Conservation (phyloP, 768 basidiomycete genomes). For the Agaricus sinodeliciosus region DNA sequence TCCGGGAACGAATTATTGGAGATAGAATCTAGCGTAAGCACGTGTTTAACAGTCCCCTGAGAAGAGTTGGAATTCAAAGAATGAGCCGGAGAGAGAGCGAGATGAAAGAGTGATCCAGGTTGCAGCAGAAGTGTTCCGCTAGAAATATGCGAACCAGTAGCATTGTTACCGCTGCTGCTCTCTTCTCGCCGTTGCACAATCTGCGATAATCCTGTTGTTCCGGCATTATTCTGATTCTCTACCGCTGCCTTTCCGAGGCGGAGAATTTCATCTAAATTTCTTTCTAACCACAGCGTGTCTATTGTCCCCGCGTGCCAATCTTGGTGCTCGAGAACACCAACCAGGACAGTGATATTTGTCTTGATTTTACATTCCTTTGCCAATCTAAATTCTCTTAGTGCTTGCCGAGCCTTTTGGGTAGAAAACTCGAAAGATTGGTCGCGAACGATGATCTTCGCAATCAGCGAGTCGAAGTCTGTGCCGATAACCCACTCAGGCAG, state of each 20-base stretch:
- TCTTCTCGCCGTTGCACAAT: neutral
- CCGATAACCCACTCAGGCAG: constrained; percentile 24
- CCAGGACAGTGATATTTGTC: constrained; percentile 26
- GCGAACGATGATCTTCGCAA: constrained; percentile 79
- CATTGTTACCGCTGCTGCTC: neutral
- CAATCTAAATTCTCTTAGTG: constrained; percentile 62
- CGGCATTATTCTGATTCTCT: neutral
- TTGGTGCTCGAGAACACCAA: constrained; percentile 23
- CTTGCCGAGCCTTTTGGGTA: constrained; percentile 75
- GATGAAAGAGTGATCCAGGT: constrained; percentile 29
- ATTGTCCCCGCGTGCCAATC: constrained; percentile 24
- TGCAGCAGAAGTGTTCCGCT: constrained; percentile 18
- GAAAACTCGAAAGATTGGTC: constrained; percentile 81
- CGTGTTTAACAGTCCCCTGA: constrained; percentile 20
- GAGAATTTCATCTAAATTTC: constrained; percentile 19
- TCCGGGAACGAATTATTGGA: constrained; percentile 29
- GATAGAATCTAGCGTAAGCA: constrained; percentile 24
- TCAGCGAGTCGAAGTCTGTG: constrained; percentile 83
- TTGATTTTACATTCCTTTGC: constrained; percentile 52
- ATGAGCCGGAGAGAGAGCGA: constrained; percentile 15
- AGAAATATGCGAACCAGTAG: neutral
- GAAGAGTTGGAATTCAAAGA: neutral
- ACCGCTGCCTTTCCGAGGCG: constrained; percentile 13
- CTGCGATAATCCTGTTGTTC: neutral
- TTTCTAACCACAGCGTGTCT: constrained; percentile 33